phyloP scores from a whole-genome alignment of 2,329 filamentous ascomycete species.

The Botrytis aclada region DNA sequence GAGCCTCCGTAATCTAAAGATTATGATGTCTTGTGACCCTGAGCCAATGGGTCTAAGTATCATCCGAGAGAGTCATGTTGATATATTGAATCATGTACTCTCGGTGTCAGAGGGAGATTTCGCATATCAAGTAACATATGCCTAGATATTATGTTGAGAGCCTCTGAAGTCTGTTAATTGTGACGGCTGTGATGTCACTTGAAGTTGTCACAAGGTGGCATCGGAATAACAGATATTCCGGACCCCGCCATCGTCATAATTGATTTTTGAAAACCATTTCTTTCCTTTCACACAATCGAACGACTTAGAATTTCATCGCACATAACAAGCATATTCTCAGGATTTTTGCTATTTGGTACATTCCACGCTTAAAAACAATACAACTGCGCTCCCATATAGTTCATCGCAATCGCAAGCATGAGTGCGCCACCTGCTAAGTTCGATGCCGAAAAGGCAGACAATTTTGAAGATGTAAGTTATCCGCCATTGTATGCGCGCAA shows the following conservation, averaged over 20 bases:
- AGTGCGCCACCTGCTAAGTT: constrained; percentile 41
- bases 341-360: neutral
- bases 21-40: neutral
- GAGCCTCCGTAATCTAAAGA: no score
- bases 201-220: neutral
- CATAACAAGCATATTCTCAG: neutral
- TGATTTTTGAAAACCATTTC: constrained; percentile 2
- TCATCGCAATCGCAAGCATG: constrained; percentile 20
- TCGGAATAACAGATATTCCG: constrained; percentile 11
- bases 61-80: neutral
- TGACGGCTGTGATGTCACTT: constrained; percentile 1
- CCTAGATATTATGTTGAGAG: neutral
- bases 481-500: constrained; percentile 5
- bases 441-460: constrained; percentile 62
- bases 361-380: no score
- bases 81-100: neutral
- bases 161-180: neutral
- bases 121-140: neutral
- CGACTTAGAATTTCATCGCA: neutral
- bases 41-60: neutral
- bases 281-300: neutral
- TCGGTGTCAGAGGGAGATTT: neutral
- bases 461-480: constrained; percentile 62
- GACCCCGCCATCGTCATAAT: constrained; percentile 15
- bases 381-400: neutral